These are phyloP conservation scores for Phytophthora melonis DNA, from an alignment of 352 stramenopile species.

Conservation along the genomic window DNA sequence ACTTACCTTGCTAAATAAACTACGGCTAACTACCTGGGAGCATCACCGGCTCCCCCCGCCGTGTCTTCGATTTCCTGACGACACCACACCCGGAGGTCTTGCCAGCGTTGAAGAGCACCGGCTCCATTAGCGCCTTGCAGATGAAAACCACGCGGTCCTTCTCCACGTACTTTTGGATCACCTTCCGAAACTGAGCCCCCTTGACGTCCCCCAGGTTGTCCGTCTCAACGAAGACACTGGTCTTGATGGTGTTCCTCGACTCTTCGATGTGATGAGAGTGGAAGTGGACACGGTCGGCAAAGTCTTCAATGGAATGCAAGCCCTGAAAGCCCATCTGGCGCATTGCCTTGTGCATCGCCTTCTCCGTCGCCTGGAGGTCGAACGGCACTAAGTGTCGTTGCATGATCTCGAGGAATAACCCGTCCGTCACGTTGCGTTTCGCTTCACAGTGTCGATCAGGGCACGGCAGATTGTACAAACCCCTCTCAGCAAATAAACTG, in stretches of 20 bases:
- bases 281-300: not conserved
- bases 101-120: slow-evolving; percentile 3
- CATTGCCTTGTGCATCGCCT: slow-evolving; percentile 22
- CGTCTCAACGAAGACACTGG: slow-evolving; percentile 7
- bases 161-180: slow-evolving; percentile 34
- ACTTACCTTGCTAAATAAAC: too few relatives aligned
- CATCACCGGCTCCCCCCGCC: too few relatives aligned
- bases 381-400: slow-evolving; percentile 40
- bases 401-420: slow-evolving; percentile 39
- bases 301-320: not conserved
- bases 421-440: slow-evolving; percentile 20
- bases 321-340: slow-evolving; percentile 2
- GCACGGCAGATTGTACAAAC: slow-evolving; percentile 24
- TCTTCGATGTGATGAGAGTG: slow-evolving; percentile 16
- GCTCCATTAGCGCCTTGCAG: slow-evolving; percentile 30
- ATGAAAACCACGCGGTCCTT: slow-evolving; percentile 31
- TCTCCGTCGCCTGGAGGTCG: slow-evolving; percentile 2
- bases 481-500: slow-evolving; percentile 21
- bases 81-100: not conserved
- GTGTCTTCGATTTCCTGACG: too few relatives aligned
- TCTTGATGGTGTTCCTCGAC: slow-evolving; percentile 12
- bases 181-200: slow-evolving; percentile 15
- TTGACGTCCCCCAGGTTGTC: not conserved
- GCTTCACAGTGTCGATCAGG: slow-evolving; percentile 29
- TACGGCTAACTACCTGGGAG: too few relatives aligned